Evolutionary conservation across 2,329 filamentous ascomycete genomes (phyloP).

Genomic region (Corynespora cassiicola): DNA sequence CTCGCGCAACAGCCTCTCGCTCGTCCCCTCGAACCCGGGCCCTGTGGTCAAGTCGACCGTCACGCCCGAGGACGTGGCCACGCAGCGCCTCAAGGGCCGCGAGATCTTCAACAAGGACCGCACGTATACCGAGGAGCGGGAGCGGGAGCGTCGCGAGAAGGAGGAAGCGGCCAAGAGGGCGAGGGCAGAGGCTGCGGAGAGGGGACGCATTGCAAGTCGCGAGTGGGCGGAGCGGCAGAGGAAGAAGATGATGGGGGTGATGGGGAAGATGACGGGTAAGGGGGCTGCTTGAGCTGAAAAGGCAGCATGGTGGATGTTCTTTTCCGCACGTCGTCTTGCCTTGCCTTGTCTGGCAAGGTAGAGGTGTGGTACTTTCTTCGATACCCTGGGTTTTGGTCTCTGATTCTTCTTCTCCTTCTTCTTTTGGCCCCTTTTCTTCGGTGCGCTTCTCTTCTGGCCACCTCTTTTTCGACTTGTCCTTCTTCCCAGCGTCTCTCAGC

Average conservation of each 20-base stretch:
- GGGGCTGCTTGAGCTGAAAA: too few species aligned
- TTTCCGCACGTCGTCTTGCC: too few species aligned
- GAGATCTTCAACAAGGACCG: constrained; percentile 55
- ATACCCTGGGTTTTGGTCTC: too few species aligned
- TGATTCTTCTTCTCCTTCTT: too few species aligned
- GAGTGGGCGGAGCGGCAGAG: constrained; percentile 59
- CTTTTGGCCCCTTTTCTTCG: too few species aligned
- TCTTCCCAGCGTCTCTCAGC: too few species aligned
- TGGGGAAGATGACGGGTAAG: constrained; percentile 3
- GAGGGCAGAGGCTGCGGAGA: constrained; percentile 53
- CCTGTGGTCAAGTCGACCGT: constrained; percentile 29
- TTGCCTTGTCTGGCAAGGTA: too few species aligned
- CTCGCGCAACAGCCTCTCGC: constrained; percentile 31
- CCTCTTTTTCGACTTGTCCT: too few species aligned
- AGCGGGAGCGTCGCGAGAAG: constrained; percentile 51
- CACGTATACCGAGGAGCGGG: constrained; percentile 47
- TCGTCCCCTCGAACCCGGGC: constrained; percentile 16
- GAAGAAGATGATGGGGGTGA: constrained; percentile 39
- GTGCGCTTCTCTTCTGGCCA: too few species aligned
- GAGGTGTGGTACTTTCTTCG: too few species aligned
- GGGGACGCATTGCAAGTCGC: constrained; percentile 50
- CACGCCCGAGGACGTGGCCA: constrained; percentile 36
- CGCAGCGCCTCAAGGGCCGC: constrained; percentile 48
- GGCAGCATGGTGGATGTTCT: too few species aligned
- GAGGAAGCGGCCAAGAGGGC: constrained; percentile 57